Evolutionary conservation across 2,329 filamentous ascomycete species (phyloP).

Genomic region (Verticillium nonalfalfae): DNA sequence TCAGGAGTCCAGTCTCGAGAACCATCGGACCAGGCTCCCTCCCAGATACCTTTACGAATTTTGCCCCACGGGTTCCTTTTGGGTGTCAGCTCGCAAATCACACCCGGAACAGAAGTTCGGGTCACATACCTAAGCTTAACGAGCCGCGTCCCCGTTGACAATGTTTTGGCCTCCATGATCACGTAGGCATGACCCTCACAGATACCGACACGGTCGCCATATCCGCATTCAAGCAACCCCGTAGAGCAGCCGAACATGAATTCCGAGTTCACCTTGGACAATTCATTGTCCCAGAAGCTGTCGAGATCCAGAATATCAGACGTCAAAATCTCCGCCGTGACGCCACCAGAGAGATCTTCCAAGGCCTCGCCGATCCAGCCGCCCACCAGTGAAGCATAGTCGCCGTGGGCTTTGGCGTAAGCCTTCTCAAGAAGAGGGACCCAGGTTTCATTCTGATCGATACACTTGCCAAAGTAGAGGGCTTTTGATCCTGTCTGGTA

Average conservation of each 20-base stretch:
- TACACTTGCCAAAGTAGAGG: slow-evolving; percentile 71
- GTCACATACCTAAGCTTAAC: slow-evolving; percentile 36
- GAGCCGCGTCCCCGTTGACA: slow-evolving; percentile 46
- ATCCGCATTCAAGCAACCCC: slow-evolving; percentile 56
- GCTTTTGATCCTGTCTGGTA: slow-evolving; percentile 73
- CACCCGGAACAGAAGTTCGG: not conserved
- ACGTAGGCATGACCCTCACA: slow-evolving; percentile 54
- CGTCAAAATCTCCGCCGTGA: slow-evolving; percentile 62
- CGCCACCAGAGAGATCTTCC: slow-evolving; percentile 59
- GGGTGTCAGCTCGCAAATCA: slow-evolving; percentile 14
- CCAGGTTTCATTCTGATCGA: slow-evolving; percentile 76
- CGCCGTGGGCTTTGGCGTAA: slow-evolving; percentile 78
- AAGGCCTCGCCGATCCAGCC: slow-evolving; percentile 61
- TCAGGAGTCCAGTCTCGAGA: slow-evolving; percentile 57
- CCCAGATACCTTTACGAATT: slow-evolving; percentile 51
- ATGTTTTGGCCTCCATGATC: slow-evolving; percentile 49
- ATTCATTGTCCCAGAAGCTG: slow-evolving; percentile 75
- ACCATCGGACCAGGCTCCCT: slow-evolving; percentile 53
- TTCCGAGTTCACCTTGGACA: slow-evolving; percentile 73
- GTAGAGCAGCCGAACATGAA: slow-evolving; percentile 70
- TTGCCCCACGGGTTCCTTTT: slow-evolving; percentile 52
- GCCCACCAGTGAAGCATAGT: slow-evolving; percentile 64
- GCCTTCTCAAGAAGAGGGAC: slow-evolving; percentile 75
- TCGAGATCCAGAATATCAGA: slow-evolving; percentile 73
- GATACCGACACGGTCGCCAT: slow-evolving; percentile 53